Evolutionary conservation across 2,329 filamentous ascomycete species (phyloP).

Genomic region (Graphilbum sp.): DNA sequence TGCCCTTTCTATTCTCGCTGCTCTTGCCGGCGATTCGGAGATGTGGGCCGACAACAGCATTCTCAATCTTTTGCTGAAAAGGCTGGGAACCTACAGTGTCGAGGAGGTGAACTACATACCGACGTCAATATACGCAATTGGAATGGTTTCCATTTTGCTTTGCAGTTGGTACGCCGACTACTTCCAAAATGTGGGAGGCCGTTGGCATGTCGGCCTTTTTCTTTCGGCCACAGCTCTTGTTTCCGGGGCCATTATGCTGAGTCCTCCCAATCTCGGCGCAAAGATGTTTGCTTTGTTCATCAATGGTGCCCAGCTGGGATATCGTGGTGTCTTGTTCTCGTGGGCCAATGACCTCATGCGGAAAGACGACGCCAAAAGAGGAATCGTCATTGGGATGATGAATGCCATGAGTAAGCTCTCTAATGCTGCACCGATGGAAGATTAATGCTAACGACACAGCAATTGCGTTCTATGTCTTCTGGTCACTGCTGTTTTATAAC

Average conservation of each 20-base stretch:
- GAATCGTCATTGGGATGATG: conserved; percentile 1
- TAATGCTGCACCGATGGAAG: not conserved
- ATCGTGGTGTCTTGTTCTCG: conserved; percentile 1
- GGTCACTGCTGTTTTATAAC: conserved; percentile 6
- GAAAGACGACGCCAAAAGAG: conserved; percentile 2
- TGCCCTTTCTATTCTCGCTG: not conserved
- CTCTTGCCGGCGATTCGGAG: conserved; percentile 3
- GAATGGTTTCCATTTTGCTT: conserved; percentile 25
- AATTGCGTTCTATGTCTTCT: conserved; percentile 5
- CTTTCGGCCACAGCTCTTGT: conserved; percentile 4
- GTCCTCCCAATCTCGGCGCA: conserved; percentile 1
- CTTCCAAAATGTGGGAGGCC: conserved; percentile 16
- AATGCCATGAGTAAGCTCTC: conserved; percentile 2
- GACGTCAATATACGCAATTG: conserved; percentile 13
- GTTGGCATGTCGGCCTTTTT: conserved; percentile 24
- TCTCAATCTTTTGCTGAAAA: conserved; percentile 7
- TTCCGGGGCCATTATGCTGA: conserved; percentile 4
- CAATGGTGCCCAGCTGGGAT: conserved; percentile 1
- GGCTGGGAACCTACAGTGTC: conserved; percentile 19
- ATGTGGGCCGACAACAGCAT: conserved; percentile 2
- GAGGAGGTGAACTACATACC: conserved; percentile 30
- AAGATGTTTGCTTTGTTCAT: conserved; percentile 5
- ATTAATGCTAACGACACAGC: not conserved
- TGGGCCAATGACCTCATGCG: conserved; percentile 5
- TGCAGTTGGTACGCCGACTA: conserved; percentile 36